Evolutionary conservation across 106 monocot genomes (phyloP).

Genomic region (Platanthera guangdongensis): DNA sequence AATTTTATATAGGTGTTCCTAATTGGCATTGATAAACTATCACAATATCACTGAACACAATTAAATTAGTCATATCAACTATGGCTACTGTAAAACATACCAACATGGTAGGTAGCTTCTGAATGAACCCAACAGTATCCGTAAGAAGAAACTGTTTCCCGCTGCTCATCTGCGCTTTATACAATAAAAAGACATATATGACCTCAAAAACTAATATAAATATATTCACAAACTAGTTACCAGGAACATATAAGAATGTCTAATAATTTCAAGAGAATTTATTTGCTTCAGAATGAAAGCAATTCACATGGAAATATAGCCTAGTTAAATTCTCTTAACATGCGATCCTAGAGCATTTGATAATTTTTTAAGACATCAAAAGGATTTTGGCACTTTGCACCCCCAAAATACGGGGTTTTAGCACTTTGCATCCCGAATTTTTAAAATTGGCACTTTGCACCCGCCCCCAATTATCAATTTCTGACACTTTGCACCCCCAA

Average conservation of each 20-base stretch:
- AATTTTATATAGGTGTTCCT: not conserved
- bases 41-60: not conserved
- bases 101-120: conserved; percentile 85
- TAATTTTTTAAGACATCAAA: not conserved
- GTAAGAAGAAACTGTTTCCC: conserved; percentile 93
- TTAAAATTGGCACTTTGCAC: too few species aligned
- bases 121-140: conserved; percentile 97
- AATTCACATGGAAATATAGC: not conserved
- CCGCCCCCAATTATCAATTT: too few species aligned
- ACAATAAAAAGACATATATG: not conserved
- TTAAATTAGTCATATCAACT: not conserved
- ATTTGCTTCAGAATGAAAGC: not conserved
- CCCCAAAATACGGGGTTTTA: too few species aligned
- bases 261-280: not conserved
- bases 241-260: conserved; percentile 1
- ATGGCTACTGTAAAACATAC: conserved; percentile 22
- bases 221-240: not conserved
- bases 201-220: conserved; percentile 2
- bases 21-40: not conserved
- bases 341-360: not conserved
- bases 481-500: too few species aligned
- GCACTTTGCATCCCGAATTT: too few species aligned
- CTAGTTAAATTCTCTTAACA: not conserved
- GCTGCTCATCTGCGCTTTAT: conserved; percentile 56
- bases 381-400: not conserved